A percentile compares a stretch with the other conserved stretches of the same genome.
phyloP scores from a whole-genome alignment of 805 yeast species.

The Candida multigemmis region DNA sequence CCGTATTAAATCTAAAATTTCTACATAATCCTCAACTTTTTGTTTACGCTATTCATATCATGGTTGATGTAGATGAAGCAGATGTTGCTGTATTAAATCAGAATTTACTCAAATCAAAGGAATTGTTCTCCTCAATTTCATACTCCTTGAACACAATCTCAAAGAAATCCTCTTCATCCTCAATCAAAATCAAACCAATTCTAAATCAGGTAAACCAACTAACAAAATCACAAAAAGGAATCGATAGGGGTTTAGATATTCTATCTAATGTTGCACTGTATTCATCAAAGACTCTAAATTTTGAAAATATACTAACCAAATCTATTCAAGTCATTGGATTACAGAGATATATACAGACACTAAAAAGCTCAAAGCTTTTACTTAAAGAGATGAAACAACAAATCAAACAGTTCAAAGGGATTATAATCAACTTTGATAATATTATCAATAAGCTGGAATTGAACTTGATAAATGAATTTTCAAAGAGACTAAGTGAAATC shows the following conservation, averaged over 20 bases:
- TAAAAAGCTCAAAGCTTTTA: slow-evolving; percentile 34
- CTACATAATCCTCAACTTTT: neutral
- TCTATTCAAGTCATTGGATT: slow-evolving; percentile 33
- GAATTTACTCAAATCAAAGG: slow-evolving; percentile 50
- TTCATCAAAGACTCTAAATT: slow-evolving; percentile 35
- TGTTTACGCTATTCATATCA: neutral
- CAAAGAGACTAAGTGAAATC: slow-evolving; percentile 19
- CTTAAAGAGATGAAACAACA: slow-evolving; percentile 33
- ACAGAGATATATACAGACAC: slow-evolving; percentile 20
- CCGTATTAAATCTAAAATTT: neutral
- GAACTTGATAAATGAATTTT: slow-evolving; percentile 42
- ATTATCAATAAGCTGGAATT: slow-evolving; percentile 50
- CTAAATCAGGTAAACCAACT: slow-evolving; percentile 51
- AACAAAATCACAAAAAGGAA: slow-evolving; percentile 45
- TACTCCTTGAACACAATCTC: slow-evolving; percentile 47
- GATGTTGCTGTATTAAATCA: slow-evolving; percentile 79
- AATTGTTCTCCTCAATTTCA: slow-evolving; percentile 46
- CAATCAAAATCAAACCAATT: slow-evolving; percentile 62
- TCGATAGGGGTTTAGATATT: slow-evolving; percentile 45
- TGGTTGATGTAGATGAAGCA: slow-evolving; percentile 62
- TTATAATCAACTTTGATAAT: slow-evolving; percentile 49
- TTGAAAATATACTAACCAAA: slow-evolving; percentile 24
- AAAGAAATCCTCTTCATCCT: slow-evolving; percentile 45
- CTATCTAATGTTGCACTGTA: slow-evolving; percentile 43
- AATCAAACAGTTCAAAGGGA: slow-evolving; percentile 55